Percentiles rank a stretch among this genome's conserved stretches.
phyloP scores from a whole-genome alignment of 106 monocot species.

The Hemerocallis citrina region DNA sequence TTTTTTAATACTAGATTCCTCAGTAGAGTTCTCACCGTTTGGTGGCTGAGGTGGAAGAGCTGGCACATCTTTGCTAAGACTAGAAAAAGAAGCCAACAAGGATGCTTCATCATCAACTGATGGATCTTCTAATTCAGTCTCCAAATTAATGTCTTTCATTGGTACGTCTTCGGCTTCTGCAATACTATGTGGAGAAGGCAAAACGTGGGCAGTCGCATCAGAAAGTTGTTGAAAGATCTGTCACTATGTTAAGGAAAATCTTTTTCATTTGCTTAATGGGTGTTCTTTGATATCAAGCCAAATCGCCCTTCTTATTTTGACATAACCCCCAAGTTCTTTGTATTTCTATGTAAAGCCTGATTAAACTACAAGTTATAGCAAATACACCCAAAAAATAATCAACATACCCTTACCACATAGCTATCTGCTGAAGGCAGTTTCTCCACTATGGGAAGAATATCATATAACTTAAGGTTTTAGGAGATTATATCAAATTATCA shows the following conservation, averaged over 20 bases:
- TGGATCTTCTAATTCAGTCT: constrained; percentile 44
- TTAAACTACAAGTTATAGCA: too few species aligned
- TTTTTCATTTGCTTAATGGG: too few species aligned
- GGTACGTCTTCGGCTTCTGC: constrained; percentile 24
- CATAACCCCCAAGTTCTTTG: too few species aligned
- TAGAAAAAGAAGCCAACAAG: constrained; percentile 62
- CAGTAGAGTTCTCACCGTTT: constrained; percentile 39
- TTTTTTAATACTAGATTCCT: neutral
- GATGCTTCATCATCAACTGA: constrained; percentile 72
- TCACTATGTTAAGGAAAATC: constrained; percentile 29
- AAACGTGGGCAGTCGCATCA: constrained; percentile 17
- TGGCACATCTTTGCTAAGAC: constrained; percentile 44
- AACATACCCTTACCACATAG: too few species aligned
- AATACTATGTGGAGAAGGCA: constrained; percentile 27
- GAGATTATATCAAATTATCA: too few species aligned
- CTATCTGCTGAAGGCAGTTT: too few species aligned
- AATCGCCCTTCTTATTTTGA: too few species aligned
- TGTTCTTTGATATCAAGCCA: too few species aligned
- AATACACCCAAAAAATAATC: too few species aligned
- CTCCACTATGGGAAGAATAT: too few species aligned
- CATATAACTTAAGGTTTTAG: too few species aligned
- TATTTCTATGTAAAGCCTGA: too few species aligned
- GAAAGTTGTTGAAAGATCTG: constrained; percentile 71
- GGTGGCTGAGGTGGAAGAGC: constrained; percentile 29
- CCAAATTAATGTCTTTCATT: constrained; percentile 39